Conservation (phyloP, 352 stramenopile species). For the Ophiocytium majus region DNA sequence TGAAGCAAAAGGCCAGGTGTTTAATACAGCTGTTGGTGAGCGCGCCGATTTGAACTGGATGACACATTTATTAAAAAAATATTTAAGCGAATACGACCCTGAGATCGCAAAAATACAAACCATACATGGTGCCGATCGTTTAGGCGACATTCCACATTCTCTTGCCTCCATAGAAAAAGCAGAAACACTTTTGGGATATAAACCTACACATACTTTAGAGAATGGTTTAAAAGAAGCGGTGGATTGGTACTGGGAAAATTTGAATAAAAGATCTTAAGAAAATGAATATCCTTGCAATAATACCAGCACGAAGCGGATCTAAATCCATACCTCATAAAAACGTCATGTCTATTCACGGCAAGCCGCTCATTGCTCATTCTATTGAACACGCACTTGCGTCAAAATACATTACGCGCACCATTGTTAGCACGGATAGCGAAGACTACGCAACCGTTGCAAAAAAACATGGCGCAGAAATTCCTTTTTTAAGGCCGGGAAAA, state of each 20-base stretch:
- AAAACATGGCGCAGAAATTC: too few relatives aligned
- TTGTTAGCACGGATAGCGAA: too few relatives aligned
- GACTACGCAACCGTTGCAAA: too few relatives aligned
- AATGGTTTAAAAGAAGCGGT: slow-evolving; percentile 18
- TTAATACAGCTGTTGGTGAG: slow-evolving; percentile 2
- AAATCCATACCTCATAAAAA: slow-evolving; percentile 13
- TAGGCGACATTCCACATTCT: neutral
- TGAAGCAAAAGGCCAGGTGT: neutral
- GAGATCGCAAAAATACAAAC: neutral
- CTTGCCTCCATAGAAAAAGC: slow-evolving; percentile 6
- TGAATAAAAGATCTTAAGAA: neutral
- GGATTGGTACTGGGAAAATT: neutral
- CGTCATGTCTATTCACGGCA: neutral
- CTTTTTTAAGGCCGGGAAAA: too few relatives aligned
- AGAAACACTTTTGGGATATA: slow-evolving; percentile 3
- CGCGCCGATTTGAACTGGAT: slow-evolving; percentile 4
- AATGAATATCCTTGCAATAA: neutral
- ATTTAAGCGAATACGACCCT: neutral
- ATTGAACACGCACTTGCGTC: too few relatives aligned
- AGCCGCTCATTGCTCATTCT: too few relatives aligned
- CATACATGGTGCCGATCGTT: neutral
- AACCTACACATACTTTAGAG: neutral
- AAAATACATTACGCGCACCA: too few relatives aligned
- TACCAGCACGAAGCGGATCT: neutral
- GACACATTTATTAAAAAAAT: neutral